Base-by-base conservation (phyloP, 169 alveolate species). In the Toxoplasma gondii region DNA sequence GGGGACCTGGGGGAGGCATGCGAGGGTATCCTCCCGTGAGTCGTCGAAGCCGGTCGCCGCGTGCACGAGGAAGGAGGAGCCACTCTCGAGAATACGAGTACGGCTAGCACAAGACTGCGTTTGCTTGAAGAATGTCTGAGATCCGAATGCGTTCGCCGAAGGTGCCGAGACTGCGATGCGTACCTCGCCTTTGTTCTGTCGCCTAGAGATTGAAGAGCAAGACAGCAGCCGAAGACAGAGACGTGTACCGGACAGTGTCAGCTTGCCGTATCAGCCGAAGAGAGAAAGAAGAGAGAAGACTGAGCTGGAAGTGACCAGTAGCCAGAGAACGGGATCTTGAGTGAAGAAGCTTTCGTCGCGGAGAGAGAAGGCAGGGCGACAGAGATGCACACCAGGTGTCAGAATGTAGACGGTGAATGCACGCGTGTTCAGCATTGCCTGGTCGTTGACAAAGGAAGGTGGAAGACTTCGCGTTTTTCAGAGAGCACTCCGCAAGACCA, bases 11-110 rank as follows among this genome's bases (percentile, higher is more conserved):
- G 7, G 87, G 34, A 34, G 29, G 87, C 43, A 34, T 17, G 9
- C 78, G 78, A 29, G 84, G 45, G 5, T 27, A 34, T 29, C 45
- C 45, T 0, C 49, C 49, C 44, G 0, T n/a, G 29, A 24, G 84
- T 17, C 41, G 84, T 34, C 58, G 90, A 29, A 82, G 90, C 69
- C 34, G 90, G 31, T 82, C 90, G 90, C 90, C 90, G 70, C 58
- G 54, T 12, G 38, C 49, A 41, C 49, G 90, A 7, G 67, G 90
- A 82, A 44, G 90, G 39, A 44, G 90, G 38, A 39, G 67, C 4
- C 41, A 41, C 41, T 43, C 90, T 38, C 0, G 90, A 41, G 90
- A 82, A 41, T 82, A 82, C 69, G 69, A 82, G 90, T 82, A 82
- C 69, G 90, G 90, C 38, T 82, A 64, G 36, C n/a, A 64, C 78